phyloP scores from a whole-genome alignment of 495 filamentous ascomycete genomes.

The Sordaria brevicollis region DNA sequence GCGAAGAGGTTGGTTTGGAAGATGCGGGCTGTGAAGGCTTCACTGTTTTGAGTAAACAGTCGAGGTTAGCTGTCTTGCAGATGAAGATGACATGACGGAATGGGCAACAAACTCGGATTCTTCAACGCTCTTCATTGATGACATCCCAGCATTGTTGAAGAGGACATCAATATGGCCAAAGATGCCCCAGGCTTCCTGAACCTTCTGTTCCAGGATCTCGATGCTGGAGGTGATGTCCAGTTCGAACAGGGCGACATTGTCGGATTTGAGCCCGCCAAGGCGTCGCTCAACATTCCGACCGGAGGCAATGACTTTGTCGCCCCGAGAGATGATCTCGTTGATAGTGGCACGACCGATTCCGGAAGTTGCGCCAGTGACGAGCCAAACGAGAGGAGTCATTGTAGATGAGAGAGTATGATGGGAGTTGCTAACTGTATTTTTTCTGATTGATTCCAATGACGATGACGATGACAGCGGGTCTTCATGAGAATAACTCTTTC shows the following conservation, averaged over 20 bases:
- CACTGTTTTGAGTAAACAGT: conserved; percentile 5
- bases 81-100: neutral
- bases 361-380: conserved; percentile 22
- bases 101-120: conserved; percentile 13
- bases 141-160: conserved; percentile 25
- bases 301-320: conserved; percentile 38
- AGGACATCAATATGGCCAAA: conserved; percentile 24
- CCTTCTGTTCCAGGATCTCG: conserved; percentile 5
- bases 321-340: conserved; percentile 30
- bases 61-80: neutral
- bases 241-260: conserved; percentile 21
- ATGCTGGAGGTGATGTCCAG: conserved; percentile 30
- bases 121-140: conserved; percentile 9
- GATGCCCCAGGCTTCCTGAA: conserved; percentile 12
- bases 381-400: conserved; percentile 15
- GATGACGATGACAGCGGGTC: neutral
- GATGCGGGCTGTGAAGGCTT: conserved; percentile 28
- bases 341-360: conserved; percentile 25
- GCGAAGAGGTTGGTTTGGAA: conserved; percentile 31
- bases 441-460: neutral
- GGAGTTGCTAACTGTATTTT: neutral
- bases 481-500: neutral
- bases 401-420: neutral
- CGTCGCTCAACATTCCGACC: conserved; percentile 21
- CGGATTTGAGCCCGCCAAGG: conserved; percentile 11